Evolutionary conservation across 257 asterid species (phyloP).

Genomic region (Nicotiana sylvestris): DNA sequence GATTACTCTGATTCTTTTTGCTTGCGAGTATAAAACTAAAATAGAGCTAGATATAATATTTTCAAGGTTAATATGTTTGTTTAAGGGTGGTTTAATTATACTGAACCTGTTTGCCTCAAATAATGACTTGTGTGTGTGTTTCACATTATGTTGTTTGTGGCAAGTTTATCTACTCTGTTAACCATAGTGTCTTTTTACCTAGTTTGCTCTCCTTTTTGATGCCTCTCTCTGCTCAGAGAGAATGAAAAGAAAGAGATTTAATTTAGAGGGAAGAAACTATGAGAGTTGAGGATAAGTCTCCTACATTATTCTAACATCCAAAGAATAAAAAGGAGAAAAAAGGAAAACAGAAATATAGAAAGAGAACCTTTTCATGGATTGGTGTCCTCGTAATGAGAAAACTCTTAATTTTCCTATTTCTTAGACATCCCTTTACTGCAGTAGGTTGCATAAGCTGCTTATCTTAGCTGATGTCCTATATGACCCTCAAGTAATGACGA

Average conservation of each 20-base stretch:
- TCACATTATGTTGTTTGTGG: neutral
- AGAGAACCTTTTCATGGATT: neutral
- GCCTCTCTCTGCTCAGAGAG: neutral
- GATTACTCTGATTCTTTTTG: neutral
- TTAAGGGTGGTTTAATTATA: neutral
- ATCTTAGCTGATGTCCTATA: neutral
- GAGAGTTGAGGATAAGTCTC: neutral
- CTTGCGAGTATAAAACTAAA: neutral
- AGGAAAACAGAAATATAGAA: too few relatives aligned
- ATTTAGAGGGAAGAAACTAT: neutral
- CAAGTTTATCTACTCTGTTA: neutral
- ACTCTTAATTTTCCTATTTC: neutral
- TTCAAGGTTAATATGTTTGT: neutral
- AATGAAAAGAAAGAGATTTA: neutral
- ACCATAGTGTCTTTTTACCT: neutral
- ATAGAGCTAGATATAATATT: neutral
- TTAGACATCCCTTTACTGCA: neutral
- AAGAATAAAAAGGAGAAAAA: neutral
- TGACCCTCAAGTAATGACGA: neutral
- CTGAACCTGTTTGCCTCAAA: neutral
- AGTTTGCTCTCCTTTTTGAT: neutral
- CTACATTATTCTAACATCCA: neutral
- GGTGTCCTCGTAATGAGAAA: neutral
- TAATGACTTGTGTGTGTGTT: neutral
- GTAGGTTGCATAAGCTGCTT: slow-evolving; percentile 2